phyloP scores from a whole-genome alignment of 1,139 yeast species.

The Barnettozyma hawaiiensis region DNA sequence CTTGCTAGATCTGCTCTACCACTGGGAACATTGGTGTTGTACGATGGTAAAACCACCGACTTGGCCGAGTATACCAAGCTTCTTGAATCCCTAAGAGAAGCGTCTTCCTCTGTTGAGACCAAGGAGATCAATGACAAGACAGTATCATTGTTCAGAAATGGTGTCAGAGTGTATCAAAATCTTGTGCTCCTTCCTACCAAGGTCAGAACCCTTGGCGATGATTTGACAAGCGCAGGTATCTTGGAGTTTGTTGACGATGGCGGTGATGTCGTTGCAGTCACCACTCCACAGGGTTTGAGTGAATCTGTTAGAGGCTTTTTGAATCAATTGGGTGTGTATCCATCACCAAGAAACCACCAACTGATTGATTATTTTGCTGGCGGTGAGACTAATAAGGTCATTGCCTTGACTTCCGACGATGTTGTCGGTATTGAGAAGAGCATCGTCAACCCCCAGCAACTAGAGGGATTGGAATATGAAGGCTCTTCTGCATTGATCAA shows the following conservation, averaged over 20 bases:
- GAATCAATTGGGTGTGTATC: conserved; percentile 76
- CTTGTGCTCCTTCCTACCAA: conserved; percentile 49
- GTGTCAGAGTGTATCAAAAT: conserved; percentile 45
- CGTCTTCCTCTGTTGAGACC: conserved; percentile 9
- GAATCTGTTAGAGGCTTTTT: conserved; percentile 64
- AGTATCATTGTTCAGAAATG: conserved; percentile 36
- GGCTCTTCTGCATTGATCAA: conserved; percentile 53
- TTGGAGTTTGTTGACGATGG: conserved; percentile 53
- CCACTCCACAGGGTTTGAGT: conserved; percentile 54
- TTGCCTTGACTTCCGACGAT: conserved; percentile 19
- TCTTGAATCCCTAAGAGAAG: conserved; percentile 2
- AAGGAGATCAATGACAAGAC: conserved; percentile 19
- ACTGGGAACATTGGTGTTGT: conserved; percentile 31
- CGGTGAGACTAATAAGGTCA: conserved; percentile 15
- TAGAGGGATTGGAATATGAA: conserved; percentile 28
- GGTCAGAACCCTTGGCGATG: conserved; percentile 37
- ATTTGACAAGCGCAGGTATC: conserved; percentile 37
- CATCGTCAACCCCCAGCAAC: conserved; percentile 12
- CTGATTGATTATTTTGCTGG: conserved; percentile 59
- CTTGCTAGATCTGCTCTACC: conserved; percentile 6
- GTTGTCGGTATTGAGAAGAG: conserved; percentile 23
- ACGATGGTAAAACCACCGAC: conserved; percentile 29
- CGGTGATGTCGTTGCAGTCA: conserved; percentile 69
- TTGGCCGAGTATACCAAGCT: conserved; percentile 11
- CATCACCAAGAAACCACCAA: conserved; percentile 71